Base-by-base conservation (phyloP, 2,329 filamentous ascomycete genomes). In the Sporothrix inflata region DNA sequence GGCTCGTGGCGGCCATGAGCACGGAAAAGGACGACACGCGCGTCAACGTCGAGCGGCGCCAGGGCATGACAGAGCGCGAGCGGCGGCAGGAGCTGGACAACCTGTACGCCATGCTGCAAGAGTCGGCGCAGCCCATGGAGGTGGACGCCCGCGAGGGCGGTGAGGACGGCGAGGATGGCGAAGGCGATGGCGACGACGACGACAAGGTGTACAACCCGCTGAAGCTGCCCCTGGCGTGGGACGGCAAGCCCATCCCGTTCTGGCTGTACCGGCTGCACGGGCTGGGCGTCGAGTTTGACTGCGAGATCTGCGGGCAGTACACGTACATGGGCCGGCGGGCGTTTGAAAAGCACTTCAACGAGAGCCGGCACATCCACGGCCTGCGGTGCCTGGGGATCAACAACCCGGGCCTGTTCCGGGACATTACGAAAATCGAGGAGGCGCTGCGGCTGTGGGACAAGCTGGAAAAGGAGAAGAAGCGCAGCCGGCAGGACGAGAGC, bases 251-350 rank as follows among this genome's bases (percentile, higher is more conserved):
- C 0, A 99, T 99, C 77, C 96, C 97, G 0, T 99, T 96, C 85
- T 99, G 96, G 96, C 87, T 99, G 19, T 99, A 98, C 86, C 96
- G 98, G 77, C 87, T 99, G 19, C 96, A 99, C 79, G 96, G 96
- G 1, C 85, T 99, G 34, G 96, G 96, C 9, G 94, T 97, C 14
- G 96, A 99, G 77, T 97, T 98, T 76, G 87, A 92, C 0, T 99
- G 96, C 84, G 95, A 99, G 80, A 93, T 99, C 72, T 99, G 96
- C 79, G 96, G 96, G 0, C 72, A 74, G 30, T 76, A 73, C 60
- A 75, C 73, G 3, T 76, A 76, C 71, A 76, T 74, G 73, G 75
- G 96, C 19, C 88, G 96, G 30, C 89, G 96, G 67, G 94, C 94
- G 0, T 99, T 98, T 77, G 96, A 99, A 80, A 99, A 99, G 85